Evolutionary conservation across 2,329 filamentous ascomycete genomes (phyloP).

Genomic region (Zymoseptoria brevis): DNA sequence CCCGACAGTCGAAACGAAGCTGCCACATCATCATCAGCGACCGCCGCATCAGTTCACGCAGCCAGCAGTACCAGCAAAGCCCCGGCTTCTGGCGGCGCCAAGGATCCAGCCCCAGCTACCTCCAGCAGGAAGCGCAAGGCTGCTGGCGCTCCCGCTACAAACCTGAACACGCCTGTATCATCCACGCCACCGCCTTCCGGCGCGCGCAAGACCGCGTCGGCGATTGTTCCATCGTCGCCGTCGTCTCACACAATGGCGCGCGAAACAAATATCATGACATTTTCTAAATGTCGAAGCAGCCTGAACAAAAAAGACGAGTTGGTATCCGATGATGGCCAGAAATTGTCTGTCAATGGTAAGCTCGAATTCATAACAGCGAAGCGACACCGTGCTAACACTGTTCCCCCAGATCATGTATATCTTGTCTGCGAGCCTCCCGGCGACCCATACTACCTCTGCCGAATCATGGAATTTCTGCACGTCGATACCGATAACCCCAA

Average conservation of each 20-base stretch:
- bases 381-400: conserved; percentile 25
- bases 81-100: conserved; percentile 3
- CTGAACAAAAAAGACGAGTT: conserved; percentile 66
- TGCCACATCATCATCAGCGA: not conserved
- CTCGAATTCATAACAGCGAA: conserved; percentile 7
- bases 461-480: conserved; percentile 97
- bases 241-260: conserved; percentile 36
- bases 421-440: conserved; percentile 94
- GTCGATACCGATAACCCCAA: conserved; percentile 60
- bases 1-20: conserved; percentile 8
- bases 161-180: conserved; percentile 16
- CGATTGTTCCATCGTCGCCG: conserved; percentile 30
- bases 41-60: conserved; percentile 7
- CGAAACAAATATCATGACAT: conserved; percentile 82
- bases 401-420: conserved; percentile 70
- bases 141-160: conserved; percentile 35
- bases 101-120: conserved; percentile 36
- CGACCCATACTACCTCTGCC: conserved; percentile 93
- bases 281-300: conserved; percentile 61
- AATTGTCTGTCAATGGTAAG: conserved; percentile 78
- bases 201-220: conserved; percentile 22
- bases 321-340: conserved; percentile 82
- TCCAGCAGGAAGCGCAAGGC: conserved; percentile 83
- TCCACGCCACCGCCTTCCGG: conserved; percentile 19
- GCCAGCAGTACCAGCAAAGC: conserved; percentile 8